Percentiles rank a stretch among this genome's conserved stretches.
Evolutionary conservation across 192 early-diverging fungal genomes (phyloP).

Genomic region (Rhizophagus clarus): DNA sequence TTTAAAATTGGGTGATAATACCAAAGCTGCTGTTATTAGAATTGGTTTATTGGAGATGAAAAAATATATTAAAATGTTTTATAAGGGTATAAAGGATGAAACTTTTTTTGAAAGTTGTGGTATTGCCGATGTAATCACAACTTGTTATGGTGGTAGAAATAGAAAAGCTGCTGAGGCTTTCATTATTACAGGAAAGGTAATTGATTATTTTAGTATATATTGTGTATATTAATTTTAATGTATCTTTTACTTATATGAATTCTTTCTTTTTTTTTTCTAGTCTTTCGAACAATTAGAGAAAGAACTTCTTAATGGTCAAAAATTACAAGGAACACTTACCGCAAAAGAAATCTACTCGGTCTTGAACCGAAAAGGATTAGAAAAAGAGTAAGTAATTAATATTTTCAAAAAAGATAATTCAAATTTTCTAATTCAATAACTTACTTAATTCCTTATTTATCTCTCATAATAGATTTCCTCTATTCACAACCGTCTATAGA

Average conservation of each 20-base stretch:
- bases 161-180: constrained; percentile 89
- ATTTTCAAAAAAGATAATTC: neutral
- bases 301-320: constrained; percentile 95
- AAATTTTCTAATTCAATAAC: neutral
- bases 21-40: constrained; percentile 97
- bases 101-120: constrained; percentile 99
- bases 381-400: constrained; percentile 31
- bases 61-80: constrained; percentile 85
- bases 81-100: constrained; percentile 80
- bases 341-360: constrained; percentile 85
- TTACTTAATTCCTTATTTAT: constrained; percentile 1
- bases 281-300: constrained; percentile 89
- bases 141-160: constrained; percentile 97
- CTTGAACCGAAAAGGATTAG: constrained; percentile 57
- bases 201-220: too few species aligned
- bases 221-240: neutral
- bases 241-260: neutral
- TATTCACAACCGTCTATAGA: constrained; percentile 92
- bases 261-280: constrained; percentile 7
- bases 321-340: constrained; percentile 94
- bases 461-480: constrained; percentile 66
- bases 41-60: constrained; percentile 95
- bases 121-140: constrained; percentile 95
- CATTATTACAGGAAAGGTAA: constrained; percentile 81
- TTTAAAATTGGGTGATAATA: constrained; percentile 90